Base-by-base conservation (phyloP, 129 eudicot species). In the Deinandra increscens region DNA sequence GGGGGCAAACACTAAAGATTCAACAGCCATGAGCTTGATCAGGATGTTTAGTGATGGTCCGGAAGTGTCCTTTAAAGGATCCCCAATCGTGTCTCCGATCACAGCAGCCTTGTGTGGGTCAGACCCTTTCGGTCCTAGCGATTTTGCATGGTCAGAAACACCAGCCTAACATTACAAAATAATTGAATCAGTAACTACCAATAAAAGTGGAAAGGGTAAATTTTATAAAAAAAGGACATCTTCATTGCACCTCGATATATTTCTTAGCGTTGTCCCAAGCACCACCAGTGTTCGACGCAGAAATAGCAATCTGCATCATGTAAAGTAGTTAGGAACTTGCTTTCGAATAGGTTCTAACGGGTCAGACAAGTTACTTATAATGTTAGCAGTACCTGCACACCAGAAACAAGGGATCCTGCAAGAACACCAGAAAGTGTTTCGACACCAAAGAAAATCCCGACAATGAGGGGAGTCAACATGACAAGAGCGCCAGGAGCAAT, bases 211-310 rank as follows among this genome's bases (percentile, higher is more conserved):
- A 11, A 4, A 23, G 36, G 6, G 62, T 9, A 55, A 55, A 23
- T 5, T 3, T 15, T 7, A n/a, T 0, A 36, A 14, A 36, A 2
- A 14, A 34, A 61, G 18, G 1, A 38, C 61, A 10, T 36, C 9
- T 62, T 18, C n/a, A 17, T 23, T 14, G 50, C 86, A 89, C 96
- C 96, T 89, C 96, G 9, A 89, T 89, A 38, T 89, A 89, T 60
- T 89, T 89, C 88, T 89, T 89, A 42, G 97, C 97, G 54, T 91
- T 91, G 70, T 91, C 97, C 97, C 97, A 90, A 60, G 97, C 97
- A 72, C 97, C 97, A 69, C 97, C 97, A 37, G 97, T 91, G 88
- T 91, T 91, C 45, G 97, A 91, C 60, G 97, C 97, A 75, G 97
- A 91, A 82, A 91, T 91, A 18, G 97, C 97, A 75, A 91, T 84